Percentiles rank a stretch among this genome's conserved stretches.
These are phyloP conservation scores for Porodaedalea pini DNA, from an alignment of 1,284 basidiomycete genomes.

Conservation along the genomic window DNA sequence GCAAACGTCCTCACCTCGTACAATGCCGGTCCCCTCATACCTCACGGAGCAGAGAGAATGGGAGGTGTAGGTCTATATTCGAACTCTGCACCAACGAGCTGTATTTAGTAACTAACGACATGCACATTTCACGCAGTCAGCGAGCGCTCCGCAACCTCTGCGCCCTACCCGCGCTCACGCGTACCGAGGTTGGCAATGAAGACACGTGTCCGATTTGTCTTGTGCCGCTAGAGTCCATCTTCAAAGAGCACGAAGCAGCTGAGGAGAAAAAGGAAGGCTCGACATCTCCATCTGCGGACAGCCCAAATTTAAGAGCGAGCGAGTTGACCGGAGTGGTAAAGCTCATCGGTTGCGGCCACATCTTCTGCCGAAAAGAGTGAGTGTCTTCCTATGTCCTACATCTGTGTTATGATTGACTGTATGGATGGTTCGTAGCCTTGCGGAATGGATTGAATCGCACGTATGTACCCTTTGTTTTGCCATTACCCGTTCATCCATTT, in stretches of 20 bases:
- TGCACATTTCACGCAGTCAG: not conserved
- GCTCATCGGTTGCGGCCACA: slow-evolving; percentile 55
- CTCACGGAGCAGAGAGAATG: slow-evolving; percentile 5
- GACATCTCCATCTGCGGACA: slow-evolving; percentile 16
- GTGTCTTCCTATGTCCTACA: slow-evolving; percentile 26
- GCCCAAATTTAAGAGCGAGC: not conserved
- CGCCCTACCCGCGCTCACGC: slow-evolving; percentile 8
- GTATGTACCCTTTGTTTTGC: slow-evolving; percentile 33
- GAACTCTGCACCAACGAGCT: not conserved
- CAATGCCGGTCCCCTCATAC: slow-evolving; percentile 11
- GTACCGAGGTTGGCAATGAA: slow-evolving; percentile 27
- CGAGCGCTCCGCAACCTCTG: slow-evolving; percentile 8
- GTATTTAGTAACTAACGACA: not conserved
- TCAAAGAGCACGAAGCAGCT: slow-evolving; percentile 31
- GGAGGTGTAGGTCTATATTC: slow-evolving; percentile 4
- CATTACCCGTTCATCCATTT: slow-evolving; percentile 9
- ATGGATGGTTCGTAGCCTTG: slow-evolving; percentile 39
- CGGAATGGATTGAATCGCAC: slow-evolving; percentile 58
- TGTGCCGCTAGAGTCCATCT: slow-evolving; percentile 43
- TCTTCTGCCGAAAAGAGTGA: slow-evolving; percentile 65
- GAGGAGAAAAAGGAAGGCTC: slow-evolving; percentile 22
- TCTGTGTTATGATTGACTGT: not conserved
- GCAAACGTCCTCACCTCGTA: too few species aligned
- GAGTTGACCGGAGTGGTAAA: slow-evolving; percentile 47
- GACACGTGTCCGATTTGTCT: slow-evolving; percentile 66